Evolutionary conservation across 2,329 filamentous ascomycete genomes (phyloP).

Genomic region (Clarireedia homoeocarpa): DNA sequence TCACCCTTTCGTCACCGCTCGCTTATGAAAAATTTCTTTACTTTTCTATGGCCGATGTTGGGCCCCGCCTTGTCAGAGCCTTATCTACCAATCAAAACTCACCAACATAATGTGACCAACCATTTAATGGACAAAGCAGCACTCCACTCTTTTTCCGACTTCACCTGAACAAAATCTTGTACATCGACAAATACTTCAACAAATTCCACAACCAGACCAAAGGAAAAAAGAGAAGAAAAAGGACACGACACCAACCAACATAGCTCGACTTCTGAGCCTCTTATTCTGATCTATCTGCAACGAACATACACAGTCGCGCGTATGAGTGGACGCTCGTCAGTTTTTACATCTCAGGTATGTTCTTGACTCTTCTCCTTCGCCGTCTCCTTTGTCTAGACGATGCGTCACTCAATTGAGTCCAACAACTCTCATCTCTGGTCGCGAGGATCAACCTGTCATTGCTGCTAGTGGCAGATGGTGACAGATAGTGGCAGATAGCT

Average conservation of each 20-base stretch:
- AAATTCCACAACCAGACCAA: no score
- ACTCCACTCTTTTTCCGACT: constrained; percentile 5
- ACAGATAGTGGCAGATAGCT: neutral
- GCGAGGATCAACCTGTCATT: constrained; percentile 4
- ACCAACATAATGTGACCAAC: neutral
- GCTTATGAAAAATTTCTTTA: neutral
- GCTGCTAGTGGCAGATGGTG: neutral
- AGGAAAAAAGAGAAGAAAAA: no score
- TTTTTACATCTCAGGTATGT: constrained; percentile 78
- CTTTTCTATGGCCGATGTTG: no score
- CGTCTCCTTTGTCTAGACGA: constrained; percentile 1
- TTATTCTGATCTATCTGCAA: neutral
- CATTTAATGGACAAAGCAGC: neutral
- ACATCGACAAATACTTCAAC: no score
- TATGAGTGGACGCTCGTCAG: constrained; percentile 80
- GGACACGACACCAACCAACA: neutral
- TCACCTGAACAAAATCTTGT: neutral
- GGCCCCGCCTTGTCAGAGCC: no score
- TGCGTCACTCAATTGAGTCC: neutral
- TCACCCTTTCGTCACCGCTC: neutral
- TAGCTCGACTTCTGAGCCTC: neutral
- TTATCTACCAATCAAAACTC: neutral
- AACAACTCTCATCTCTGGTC: neutral
- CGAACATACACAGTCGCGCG: constrained; percentile 42
- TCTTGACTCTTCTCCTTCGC: constrained; percentile 11